A percentile compares a stretch with the other conserved stretches of the same genome.
Conservation (phyloP, 202 grass and related monocot genomes). For the Digitaria exilis region DNA sequence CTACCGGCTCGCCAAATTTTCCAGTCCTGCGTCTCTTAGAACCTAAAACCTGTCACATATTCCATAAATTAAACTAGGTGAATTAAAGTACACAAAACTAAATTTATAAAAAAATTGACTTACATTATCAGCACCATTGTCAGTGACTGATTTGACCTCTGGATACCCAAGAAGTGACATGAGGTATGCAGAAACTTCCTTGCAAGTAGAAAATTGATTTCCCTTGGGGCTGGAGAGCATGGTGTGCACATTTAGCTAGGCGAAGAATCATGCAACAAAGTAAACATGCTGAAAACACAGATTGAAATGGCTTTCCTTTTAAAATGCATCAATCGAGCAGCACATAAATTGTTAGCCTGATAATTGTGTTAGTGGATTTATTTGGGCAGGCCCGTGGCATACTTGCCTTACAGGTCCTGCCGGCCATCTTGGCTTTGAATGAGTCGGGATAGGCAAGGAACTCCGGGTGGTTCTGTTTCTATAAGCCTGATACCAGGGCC, state of each 20-base stretch:
- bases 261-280: constrained; percentile 21
- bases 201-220: constrained; percentile 73
- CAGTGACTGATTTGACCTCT: constrained; percentile 30
- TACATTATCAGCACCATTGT: constrained; percentile 57
- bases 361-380: no score
- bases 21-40: constrained; percentile 65
- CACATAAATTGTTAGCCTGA: no score
- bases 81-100: constrained; percentile 37
- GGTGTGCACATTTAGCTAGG: constrained; percentile 43
- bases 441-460: no score
- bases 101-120: constrained; percentile 48
- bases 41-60: constrained; percentile 53
- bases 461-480: no score
- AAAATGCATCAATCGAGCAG: constrained; percentile 11
- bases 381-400: no score
- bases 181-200: constrained; percentile 83
- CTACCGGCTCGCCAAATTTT: constrained; percentile 58
- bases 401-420: no score
- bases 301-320: neutral
- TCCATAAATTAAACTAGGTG: constrained; percentile 29
- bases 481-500: no score
- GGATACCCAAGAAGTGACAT: constrained; percentile 91
- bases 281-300: constrained; percentile 13
- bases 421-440: no score
- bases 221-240: constrained; percentile 80